These are phyloP conservation scores for Jamesozyma gamospora DNA, from an alignment of 805 yeast species.

Conservation along the genomic window DNA sequence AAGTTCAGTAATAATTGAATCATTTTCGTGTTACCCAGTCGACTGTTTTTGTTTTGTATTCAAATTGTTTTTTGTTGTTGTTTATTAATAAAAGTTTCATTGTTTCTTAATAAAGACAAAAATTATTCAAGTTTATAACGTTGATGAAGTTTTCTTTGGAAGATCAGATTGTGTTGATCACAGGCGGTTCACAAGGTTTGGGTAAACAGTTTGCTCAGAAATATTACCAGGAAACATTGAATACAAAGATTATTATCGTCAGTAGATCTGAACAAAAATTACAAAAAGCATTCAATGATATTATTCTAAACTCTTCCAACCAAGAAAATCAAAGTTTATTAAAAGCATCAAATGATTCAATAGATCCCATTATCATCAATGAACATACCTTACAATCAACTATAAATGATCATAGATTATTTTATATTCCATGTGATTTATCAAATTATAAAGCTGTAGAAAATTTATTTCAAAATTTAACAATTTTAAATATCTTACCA, in stretches of 20 bases:
- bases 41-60: too few relatives aligned
- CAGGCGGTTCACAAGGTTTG: slow-evolving; percentile 93
- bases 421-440: slow-evolving; percentile 55
- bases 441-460: slow-evolving; percentile 44
- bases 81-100: too few relatives aligned
- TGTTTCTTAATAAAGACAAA: too few relatives aligned
- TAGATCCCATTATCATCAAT: slow-evolving; percentile 1
- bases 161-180: slow-evolving; percentile 54
- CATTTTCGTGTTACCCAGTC: too few relatives aligned
- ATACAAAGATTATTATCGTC: slow-evolving; percentile 61
- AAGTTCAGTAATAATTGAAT: too few relatives aligned
- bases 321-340: too few relatives aligned
- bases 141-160: slow-evolving; percentile 26
- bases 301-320: slow-evolving; percentile 15
- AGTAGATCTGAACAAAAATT: slow-evolving; percentile 66
- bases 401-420: slow-evolving; percentile 22
- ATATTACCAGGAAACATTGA: slow-evolving; percentile 33
- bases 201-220: slow-evolving; percentile 69
- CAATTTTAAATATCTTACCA: slow-evolving; percentile 35
- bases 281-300: slow-evolving; percentile 36
- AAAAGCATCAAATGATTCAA: neutral
- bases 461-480: slow-evolving; percentile 15
- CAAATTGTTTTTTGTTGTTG: too few relatives aligned
- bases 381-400: neutral
- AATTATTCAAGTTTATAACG: too few relatives aligned